phyloP scores from a whole-genome alignment of 2,329 filamentous ascomycete genomes.

The Colletotrichum paranaense region DNA sequence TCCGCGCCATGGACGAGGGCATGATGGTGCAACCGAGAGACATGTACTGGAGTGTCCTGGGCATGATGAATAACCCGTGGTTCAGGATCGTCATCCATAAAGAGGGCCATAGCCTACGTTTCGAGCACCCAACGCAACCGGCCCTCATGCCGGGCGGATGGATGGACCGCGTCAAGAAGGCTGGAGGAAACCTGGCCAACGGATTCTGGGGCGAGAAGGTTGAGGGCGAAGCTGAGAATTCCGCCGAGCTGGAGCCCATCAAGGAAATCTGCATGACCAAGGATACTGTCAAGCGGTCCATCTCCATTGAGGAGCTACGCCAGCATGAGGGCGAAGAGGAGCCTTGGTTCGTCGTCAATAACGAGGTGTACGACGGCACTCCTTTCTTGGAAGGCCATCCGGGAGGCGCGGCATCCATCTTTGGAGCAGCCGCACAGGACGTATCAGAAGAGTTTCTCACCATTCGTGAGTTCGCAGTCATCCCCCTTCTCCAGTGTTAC shows the following conservation, averaged over 20 bases:
- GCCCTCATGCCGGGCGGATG: constrained; percentile 83
- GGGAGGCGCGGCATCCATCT: constrained; percentile 86
- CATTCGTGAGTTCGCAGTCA: constrained; percentile 75
- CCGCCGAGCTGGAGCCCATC: constrained; percentile 58
- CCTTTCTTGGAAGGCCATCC: constrained; percentile 84
- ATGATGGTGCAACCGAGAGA: constrained; percentile 89
- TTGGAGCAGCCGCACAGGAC: constrained; percentile 84
- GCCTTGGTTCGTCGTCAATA: constrained; percentile 90
- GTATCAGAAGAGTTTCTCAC: constrained; percentile 89
- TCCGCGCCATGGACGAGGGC: constrained; percentile 90
- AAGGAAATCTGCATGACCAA: constrained; percentile 84
- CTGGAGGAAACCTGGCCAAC: constrained; percentile 82
- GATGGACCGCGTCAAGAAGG: constrained; percentile 92
- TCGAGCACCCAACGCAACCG: constrained; percentile 91
- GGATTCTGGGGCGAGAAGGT: constrained; percentile 85
- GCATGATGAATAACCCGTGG: constrained; percentile 99
- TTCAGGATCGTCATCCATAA: constrained; percentile 83
- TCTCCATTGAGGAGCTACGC: constrained; percentile 78
- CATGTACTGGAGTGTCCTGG: constrained; percentile 95
- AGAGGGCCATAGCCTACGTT: constrained; percentile 71
- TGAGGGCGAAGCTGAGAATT: constrained; percentile 59
- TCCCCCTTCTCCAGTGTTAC: background rate
- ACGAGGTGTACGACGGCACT: constrained; percentile 90
- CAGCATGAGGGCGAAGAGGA: constrained; percentile 72
- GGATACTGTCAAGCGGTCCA: constrained; percentile 68